Conservation (phyloP, 495 filamentous ascomycete genomes). For the Aspergillus indologenus region DNA sequence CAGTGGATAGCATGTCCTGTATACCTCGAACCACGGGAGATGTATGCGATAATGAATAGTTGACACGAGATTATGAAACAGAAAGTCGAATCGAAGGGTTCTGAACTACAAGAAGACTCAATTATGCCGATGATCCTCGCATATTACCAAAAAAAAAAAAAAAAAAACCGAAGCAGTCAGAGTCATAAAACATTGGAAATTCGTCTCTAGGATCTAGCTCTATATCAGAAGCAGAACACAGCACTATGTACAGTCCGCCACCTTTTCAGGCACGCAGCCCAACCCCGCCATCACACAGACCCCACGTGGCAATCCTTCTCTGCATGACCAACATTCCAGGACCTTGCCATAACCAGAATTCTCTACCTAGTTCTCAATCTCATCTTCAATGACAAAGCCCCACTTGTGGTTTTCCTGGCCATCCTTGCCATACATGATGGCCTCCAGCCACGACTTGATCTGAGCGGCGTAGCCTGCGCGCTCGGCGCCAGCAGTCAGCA, state of each 20-base stretch:
- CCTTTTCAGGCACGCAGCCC: no score
- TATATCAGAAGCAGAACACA: neutral
- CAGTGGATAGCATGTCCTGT: no score
- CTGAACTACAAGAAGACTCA: no score
- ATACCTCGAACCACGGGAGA: no score
- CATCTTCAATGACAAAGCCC: slow-evolving; percentile 70
- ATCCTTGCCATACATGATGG: slow-evolving; percentile 85
- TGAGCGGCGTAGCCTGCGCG: slow-evolving; percentile 64
- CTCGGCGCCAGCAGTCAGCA: slow-evolving; percentile 58
- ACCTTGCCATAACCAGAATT: neutral
- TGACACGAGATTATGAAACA: no score
- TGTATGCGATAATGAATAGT: no score
- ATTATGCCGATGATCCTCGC: no score
- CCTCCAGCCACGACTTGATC: slow-evolving; percentile 74
- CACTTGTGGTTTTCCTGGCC: slow-evolving; percentile 76
- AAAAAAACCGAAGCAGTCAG: no score
- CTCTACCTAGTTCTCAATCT: slow-evolving; percentile 31
- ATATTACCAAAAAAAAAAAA: no score
- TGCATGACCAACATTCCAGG: neutral
- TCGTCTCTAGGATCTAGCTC: neutral
- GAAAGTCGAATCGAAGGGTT: no score
- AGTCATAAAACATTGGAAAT: neutral
- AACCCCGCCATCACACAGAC: neutral
- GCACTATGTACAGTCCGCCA: slow-evolving; percentile 1
- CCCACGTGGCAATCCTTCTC: neutral